phyloP scores from a whole-genome alignment of 1,284 basidiomycete genomes.

The Irpex sp. region DNA sequence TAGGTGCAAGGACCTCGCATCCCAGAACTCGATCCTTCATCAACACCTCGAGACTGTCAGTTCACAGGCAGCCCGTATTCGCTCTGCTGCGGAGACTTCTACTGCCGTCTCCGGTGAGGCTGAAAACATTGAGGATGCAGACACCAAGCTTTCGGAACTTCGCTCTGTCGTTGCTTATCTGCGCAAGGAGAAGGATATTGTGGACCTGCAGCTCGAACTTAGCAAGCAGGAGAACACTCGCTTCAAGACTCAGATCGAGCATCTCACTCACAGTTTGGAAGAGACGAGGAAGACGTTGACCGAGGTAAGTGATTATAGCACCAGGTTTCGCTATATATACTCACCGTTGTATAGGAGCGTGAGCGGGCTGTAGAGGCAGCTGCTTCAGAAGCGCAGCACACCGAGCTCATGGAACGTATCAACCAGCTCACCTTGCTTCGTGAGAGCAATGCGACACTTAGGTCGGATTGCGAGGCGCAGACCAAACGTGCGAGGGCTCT shows the following conservation, averaged over 20 bases:
- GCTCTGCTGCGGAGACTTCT: conserved; percentile 59
- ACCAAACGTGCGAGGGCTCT: conserved; percentile 64
- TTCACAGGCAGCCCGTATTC: conserved; percentile 75
- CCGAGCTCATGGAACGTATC: conserved; percentile 84
- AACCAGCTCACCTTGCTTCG: conserved; percentile 84
- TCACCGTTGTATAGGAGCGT: conserved; percentile 57
- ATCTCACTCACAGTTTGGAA: conserved; percentile 65
- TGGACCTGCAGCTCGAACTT: conserved; percentile 83
- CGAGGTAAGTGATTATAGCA: conserved; percentile 40
- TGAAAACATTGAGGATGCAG: conserved; percentile 45
- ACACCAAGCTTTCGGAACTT: conserved; percentile 66
- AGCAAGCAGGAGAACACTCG: conserved; percentile 82
- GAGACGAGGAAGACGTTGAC: conserved; percentile 66
- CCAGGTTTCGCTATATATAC: conserved; percentile 1
- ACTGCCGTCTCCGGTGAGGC: conserved; percentile 36
- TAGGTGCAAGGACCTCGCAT: conserved; percentile 72
- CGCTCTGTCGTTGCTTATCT: conserved; percentile 81
- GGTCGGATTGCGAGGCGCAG: conserved; percentile 70
- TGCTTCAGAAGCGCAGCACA: conserved; percentile 76
- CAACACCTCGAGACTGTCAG: conserved; percentile 85
- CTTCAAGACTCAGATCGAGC: conserved; percentile 74
- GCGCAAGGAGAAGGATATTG: conserved; percentile 88
- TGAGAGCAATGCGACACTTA: conserved; percentile 85
- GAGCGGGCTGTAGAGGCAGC: conserved; percentile 68
- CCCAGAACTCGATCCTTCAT: conserved; percentile 80